phyloP scores from a whole-genome alignment of 768 basidiomycete species.

The Nidularia sp. region DNA sequence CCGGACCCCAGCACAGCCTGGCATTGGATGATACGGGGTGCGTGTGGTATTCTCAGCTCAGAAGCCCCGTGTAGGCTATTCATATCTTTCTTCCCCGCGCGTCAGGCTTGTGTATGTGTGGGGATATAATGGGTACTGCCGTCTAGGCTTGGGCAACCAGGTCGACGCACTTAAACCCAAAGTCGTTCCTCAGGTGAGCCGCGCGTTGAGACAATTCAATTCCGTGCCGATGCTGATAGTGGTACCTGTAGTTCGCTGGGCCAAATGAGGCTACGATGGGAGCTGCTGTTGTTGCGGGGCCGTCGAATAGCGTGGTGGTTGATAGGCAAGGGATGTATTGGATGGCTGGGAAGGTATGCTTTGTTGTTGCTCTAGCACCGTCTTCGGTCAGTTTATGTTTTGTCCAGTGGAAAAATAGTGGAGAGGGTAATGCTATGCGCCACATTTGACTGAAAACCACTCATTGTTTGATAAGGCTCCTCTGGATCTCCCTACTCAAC shows the following conservation, averaged over 20 bases:
- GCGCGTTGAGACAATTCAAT: not conserved
- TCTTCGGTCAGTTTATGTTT: conserved; percentile 1
- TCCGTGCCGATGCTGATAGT: not conserved
- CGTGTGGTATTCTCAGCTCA: conserved; percentile 11
- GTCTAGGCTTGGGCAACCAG: conserved; percentile 85
- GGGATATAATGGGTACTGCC: conserved; percentile 90
- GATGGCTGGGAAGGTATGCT: conserved; percentile 73
- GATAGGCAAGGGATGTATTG: conserved; percentile 85
- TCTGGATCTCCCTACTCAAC: conserved; percentile 84
- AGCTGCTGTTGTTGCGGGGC: conserved; percentile 67
- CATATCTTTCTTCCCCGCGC: not conserved
- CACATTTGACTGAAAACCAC: not conserved
- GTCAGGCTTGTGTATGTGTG: conserved; percentile 73
- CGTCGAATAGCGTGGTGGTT: conserved; percentile 77
- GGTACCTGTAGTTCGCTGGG: conserved; percentile 61
- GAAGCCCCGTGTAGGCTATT: no score
- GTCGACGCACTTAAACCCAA: conserved; percentile 79
- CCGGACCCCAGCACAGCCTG: conserved; percentile 83
- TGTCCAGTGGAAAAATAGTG: conserved; percentile 87
- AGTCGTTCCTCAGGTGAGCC: conserved; percentile 68
- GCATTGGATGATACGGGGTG: conserved; percentile 79
- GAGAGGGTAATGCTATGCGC: conserved; percentile 59
- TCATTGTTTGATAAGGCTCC: conserved; percentile 50
- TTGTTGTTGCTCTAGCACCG: not conserved
- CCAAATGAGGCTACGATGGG: conserved; percentile 64